Evolutionary conservation across 2,329 filamentous ascomycete genomes (phyloP), one percentile per base, ranked within the genome.

Genomic region (Fusarium compactum): DNA sequence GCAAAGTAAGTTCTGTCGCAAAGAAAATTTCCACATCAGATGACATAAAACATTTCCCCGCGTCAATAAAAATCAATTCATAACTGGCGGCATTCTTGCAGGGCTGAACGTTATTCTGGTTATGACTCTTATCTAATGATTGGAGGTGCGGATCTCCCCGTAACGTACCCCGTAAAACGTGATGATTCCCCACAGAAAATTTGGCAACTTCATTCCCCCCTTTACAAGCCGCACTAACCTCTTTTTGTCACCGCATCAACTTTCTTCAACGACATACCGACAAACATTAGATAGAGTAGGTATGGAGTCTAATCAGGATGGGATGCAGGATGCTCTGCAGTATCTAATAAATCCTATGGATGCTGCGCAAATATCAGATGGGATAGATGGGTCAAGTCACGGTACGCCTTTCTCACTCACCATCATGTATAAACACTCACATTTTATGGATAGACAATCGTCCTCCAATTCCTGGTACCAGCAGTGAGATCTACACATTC

Each of bases 401-500:
- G 67, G 67, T 70, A 54, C 18, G n/a, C 10, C 7, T 8, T 2
- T 9, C 8, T 7, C 3, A 1, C 2, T 8, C 2, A 9, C 4
- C 8, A 0, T 6, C 1, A 1, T 2, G n/a, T 9, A 0, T 3
- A 5, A 3, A 5, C 2, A 34, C 47, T 70, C 1, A 70, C 14
- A 12, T 4, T 0, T 1, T 0, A 6, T 1, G 3, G 1, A 0
- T 5, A 70, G 67, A 70, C 2, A 67, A 53, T 9, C 45, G 46
- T 0, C 64, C 68, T 10, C 55, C 64, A 10, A 46, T 70, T 1
- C 68, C 68, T 0, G 68, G 55, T 0, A 24, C 52, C 3, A 56
- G n/a, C 16, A 65, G 92, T 73, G 96, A 98, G 80, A 95, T 99
- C 54, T 99, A 98, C 77, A 97, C 94, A 22, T 98, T 98, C 81